Base-by-base conservation (phyloP, 2,329 filamentous ascomycete genomes). In the Calcarisporium arbuscula region DNA sequence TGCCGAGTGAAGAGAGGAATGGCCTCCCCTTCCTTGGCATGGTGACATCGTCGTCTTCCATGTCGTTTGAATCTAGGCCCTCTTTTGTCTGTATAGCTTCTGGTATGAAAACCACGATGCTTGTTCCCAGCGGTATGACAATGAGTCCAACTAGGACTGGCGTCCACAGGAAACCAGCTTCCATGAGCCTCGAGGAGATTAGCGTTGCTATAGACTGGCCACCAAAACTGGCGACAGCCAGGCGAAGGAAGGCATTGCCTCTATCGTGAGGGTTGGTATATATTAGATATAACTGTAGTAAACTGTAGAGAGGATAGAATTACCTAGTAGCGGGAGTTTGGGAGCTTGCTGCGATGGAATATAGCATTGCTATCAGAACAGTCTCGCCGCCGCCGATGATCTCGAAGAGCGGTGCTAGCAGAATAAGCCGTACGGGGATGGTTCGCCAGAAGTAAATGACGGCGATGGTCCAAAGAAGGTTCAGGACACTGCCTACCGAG, bases 321-420 rank as follows among this genome's bases (percentile, higher is more conserved):
- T 36, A 42, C 40, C 38, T 19, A 12, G 32, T 36, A 8, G 29
- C 34, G 2, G 33, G 20, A 6, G 40, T 21, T 19, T 39, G 36
- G 9, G 28, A 29, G 25, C 39, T 36, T 19, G 36, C 36, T 19
- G 39, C 33, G 32, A 39, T 39, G 22, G 40, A 32, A 25, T 39
- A 42, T 6, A 36, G 14, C 40, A 42, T 39, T 15, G 40, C 19
- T 7, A 39, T 35, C 19, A 37, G 27, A 19, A 42, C 36, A 26
- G 30, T 28, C 22, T 21, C 26, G 5, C 40, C 40, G 6, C 36
- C 40, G 14, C 40, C 40, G 19, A 42, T 36, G 27, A 31, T 14
- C 10, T 36, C 36, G 21, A 28, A 42, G 6, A 32, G 7, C 3
- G 37, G 12, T 5, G 40, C 32, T 5, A 34, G 30, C 36, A 35